These are phyloP conservation scores for Malassezia brasiliensis DNA, from an alignment of 1,284 basidiomycete genomes.

Conservation along the genomic window DNA sequence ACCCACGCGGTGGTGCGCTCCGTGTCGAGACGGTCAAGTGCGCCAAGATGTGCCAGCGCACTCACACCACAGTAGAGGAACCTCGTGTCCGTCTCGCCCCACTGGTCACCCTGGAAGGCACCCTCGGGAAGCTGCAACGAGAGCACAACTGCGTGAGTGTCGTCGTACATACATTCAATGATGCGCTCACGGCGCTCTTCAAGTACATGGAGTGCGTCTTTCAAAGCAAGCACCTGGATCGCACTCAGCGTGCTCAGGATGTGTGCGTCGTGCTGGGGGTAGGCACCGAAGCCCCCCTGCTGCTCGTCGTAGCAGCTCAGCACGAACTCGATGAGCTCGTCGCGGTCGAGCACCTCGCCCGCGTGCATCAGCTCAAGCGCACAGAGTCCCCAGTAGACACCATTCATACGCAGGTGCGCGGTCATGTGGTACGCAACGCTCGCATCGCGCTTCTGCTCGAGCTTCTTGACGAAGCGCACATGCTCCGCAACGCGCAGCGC, in stretches of 20 bases:
- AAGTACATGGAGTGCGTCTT: constrained; percentile 66
- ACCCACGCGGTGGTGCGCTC: constrained; percentile 65
- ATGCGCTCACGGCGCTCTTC: constrained; percentile 53
- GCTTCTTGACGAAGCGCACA: constrained; percentile 17
- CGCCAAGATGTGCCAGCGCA: constrained; percentile 64
- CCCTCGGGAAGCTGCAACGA: constrained; percentile 63
- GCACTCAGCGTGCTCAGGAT: constrained; percentile 76
- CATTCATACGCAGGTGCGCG: constrained; percentile 86
- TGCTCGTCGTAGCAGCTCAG: constrained; percentile 68
- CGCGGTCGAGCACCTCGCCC: constrained; percentile 65
- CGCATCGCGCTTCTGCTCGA: constrained; percentile 16
- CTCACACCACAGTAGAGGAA: constrained; percentile 80
- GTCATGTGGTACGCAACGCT: constrained; percentile 70
- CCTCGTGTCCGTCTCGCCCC: constrained; percentile 82
- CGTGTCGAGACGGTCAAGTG: constrained; percentile 53
- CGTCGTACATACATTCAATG: constrained; percentile 58
- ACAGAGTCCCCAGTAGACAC: constrained; percentile 90
- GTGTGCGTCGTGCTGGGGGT: constrained; percentile 87
- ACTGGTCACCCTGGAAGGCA: constrained; percentile 77
- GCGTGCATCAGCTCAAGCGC: constrained; percentile 71
- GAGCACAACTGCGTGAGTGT: constrained; percentile 52
- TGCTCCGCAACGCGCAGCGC: constrained; percentile 12
- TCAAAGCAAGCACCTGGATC: constrained; percentile 79
- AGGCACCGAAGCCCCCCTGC: constrained; percentile 76
- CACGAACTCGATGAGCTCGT: constrained; percentile 80